Conservation (phyloP, 1,139 yeast species). For the Nakaseomyces sp. region DNA sequence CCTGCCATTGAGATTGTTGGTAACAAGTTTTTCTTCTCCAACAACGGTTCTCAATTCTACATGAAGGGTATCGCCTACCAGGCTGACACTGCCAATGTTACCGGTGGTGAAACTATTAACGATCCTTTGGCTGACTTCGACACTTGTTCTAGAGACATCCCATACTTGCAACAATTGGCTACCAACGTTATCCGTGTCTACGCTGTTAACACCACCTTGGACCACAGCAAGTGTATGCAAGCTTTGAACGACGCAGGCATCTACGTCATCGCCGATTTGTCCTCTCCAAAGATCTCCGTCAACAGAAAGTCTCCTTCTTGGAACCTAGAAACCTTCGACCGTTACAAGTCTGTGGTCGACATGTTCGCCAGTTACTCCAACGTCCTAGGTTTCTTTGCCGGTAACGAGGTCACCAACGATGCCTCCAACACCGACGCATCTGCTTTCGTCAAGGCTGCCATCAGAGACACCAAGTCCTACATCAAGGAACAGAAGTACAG, state of each 20-base stretch:
- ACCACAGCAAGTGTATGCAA: conserved; percentile 63
- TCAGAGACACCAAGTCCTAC: conserved; percentile 67
- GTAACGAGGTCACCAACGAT: conserved; percentile 72
- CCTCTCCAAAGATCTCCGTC: conserved; percentile 58
- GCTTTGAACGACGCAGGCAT: conserved; percentile 66
- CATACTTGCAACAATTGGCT: conserved; percentile 49
- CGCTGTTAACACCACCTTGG: conserved; percentile 57
- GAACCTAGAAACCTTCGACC: conserved; percentile 53
- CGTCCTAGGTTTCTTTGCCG: conserved; percentile 73
- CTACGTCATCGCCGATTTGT: conserved; percentile 66
- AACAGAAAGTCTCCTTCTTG: conserved; percentile 53
- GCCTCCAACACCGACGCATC: conserved; percentile 61
- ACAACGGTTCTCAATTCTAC: conserved; percentile 68
- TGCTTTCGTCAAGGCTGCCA: conserved; percentile 72
- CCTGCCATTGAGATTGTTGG: conserved; percentile 49
- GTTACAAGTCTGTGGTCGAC: conserved; percentile 57
- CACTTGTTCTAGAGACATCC: conserved; percentile 71
- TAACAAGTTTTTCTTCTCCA: conserved; percentile 61
- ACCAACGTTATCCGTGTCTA: conserved; percentile 68
- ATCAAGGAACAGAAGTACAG: conserved; percentile 55
- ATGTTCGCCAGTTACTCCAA: conserved; percentile 59
- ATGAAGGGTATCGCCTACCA: conserved; percentile 75
- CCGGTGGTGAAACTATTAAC: conserved; percentile 40
- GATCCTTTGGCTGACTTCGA: conserved; percentile 68
- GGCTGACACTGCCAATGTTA: conserved; percentile 51